Base-by-base conservation (phyloP, 1,284 basidiomycete genomes). In the Malassezia brasiliensis region DNA sequence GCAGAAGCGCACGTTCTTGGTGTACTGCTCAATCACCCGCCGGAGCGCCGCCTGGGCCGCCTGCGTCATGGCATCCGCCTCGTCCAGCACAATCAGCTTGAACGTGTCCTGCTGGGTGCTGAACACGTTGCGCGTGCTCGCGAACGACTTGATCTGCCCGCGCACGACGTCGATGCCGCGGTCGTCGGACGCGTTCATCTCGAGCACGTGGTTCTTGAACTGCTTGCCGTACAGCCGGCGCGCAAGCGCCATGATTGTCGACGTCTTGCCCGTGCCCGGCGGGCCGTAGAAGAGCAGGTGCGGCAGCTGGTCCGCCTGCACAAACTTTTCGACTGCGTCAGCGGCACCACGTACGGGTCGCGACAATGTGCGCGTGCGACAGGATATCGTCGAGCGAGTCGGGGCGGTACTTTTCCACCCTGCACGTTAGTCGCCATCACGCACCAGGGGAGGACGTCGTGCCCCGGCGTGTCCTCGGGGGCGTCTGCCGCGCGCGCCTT, bases 31-130 rank as follows among this genome's bases (percentile, higher is more conserved):
- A 62, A 99, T 96, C 38, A 98, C 87, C 69, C 93, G 85, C 30
- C 93, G 85, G 31, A 98, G 82, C 17, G 94, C 94, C 3, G 90
- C 88, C 75, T 99, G 94, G 0, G 94, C 94, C 39, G 88, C 86
- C 61, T 90, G 87, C 0, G 94, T 99, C 94, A 99, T 99, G 85
- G 94, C 94, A 79, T 99, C 94, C 19, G 94, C 94, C 77, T 99
- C 94, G 67, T 99, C 94, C 25, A 99, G 83, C 56, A 99, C 85
- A 75, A 98, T 94, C 69, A 99, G 84, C 75, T 98, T 99, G 83
- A 86, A 96, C 17, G 62, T 63, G 25, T 65, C 63, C 38, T 59
- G 25, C 7, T 58, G 62, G 42, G 38, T 59, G 50, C 42, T 62
- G 40, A 80, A 81, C 37, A 96, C 79, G 25, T 90, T 96, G 54